Conservation (phyloP, 352 stramenopile genomes). For the Phytophthora aleatoria region DNA sequence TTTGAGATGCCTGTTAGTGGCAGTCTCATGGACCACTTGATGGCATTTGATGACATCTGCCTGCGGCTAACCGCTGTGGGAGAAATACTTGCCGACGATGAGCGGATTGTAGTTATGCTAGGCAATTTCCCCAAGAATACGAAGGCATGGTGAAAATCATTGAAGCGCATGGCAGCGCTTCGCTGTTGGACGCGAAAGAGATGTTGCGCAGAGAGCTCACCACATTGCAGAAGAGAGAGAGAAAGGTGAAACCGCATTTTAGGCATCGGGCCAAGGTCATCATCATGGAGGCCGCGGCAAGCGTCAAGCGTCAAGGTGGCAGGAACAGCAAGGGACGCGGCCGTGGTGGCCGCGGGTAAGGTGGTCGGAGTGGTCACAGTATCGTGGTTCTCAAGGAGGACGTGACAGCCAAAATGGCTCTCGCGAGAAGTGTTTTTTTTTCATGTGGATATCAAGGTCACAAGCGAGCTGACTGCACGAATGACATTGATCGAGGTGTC, state of each 20-base stretch:
- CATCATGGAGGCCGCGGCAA: background rate
- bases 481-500: background rate
- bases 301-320: background rate
- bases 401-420: background rate
- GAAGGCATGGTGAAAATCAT: conserved; percentile 29
- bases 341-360: background rate
- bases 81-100: conserved; percentile 18
- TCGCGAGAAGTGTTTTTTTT: conserved; percentile 2
- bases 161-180: conserved; percentile 10
- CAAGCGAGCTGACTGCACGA: conserved; percentile 9
- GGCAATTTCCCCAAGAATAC: conserved; percentile 21
- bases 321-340: background rate
- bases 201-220: conserved; percentile 23
- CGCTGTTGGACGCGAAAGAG: conserved; percentile 22
- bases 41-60: conserved; percentile 31
- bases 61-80: conserved; percentile 15
- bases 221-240: conserved; percentile 14
- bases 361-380: conserved; percentile 1
- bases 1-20: background rate
- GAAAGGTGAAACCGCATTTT: conserved; percentile 15
- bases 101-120: conserved; percentile 23
- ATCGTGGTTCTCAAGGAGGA: background rate
- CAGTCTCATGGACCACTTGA: conserved; percentile 23
- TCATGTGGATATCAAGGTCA: conserved; percentile 9
- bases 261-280: background rate